Conservation (phyloP, 2,329 filamentous ascomycete genomes). For the Ophiocordyceps camponoti-rufipedis region DNA sequence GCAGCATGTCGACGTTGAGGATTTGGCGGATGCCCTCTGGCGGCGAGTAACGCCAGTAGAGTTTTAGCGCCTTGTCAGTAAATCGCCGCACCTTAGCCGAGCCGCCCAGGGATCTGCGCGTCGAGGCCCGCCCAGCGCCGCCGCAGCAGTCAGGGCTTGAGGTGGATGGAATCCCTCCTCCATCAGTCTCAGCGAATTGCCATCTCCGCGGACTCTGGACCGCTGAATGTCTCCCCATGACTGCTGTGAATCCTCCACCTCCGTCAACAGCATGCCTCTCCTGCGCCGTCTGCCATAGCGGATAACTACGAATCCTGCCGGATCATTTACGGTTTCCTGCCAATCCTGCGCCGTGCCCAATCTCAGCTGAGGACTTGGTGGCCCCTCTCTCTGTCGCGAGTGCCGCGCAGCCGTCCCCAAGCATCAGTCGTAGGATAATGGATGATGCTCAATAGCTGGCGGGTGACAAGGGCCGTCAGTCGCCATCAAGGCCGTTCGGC, state of each 20-base stretch:
- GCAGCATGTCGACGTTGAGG: slow-evolving; percentile 20
- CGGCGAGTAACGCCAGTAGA: slow-evolving; percentile 12
- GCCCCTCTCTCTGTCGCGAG: not conserved
- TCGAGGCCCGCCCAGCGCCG: not conserved
- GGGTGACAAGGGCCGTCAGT: no score
- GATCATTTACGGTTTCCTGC: slow-evolving; percentile 15
- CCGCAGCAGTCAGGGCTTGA: not conserved
- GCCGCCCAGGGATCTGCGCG: slow-evolving; percentile 5
- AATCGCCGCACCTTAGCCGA: slow-evolving; percentile 22
- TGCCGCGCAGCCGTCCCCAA: not conserved
- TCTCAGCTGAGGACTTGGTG: not conserved
- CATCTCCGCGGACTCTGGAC: no score
- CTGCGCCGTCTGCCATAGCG: no score
- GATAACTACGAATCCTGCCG: slow-evolving; percentile 1
- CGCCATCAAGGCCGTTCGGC: no score
- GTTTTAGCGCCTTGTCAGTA: slow-evolving; percentile 19
- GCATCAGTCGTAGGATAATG: no score
- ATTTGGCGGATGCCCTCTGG: slow-evolving; percentile 12
- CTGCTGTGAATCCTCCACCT: no score
- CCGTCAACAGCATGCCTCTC: no score
- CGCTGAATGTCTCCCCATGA: no score
- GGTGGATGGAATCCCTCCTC: no score
- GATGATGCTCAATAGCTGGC: no score
- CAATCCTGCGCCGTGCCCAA: not conserved
- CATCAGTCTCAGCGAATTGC: no score